Evolutionary conservation across 495 filamentous ascomycete genomes (phyloP), one percentile per base, ranked within the genome.

Genomic region (Lasiosphaeriaceae sp.): DNA sequence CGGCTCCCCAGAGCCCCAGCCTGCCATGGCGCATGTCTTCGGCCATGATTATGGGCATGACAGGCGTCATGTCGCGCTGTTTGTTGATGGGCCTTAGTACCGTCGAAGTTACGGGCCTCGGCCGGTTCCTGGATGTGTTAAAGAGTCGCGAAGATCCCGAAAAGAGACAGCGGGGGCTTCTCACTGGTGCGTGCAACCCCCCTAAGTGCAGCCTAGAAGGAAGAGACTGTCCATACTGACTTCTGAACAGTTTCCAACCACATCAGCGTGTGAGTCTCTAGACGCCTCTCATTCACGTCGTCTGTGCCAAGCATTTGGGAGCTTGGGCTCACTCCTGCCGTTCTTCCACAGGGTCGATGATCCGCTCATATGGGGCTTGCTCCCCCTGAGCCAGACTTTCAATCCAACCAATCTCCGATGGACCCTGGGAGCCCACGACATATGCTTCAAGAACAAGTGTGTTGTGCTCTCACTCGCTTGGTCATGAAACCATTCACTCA

Each of bases 371-470:
- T 98, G 92, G 91, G 93, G 92, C 35, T 77, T 90, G 16, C 77
- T 98, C 8, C 94, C 94, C 4, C 68, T 86, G 21, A 74, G 79
- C 43, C 88, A 92, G 60, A 70, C 80, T 51, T 84, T 88, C 61
- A 79, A 84, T 47, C 85, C 87, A 1, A 81, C 79, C 62, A 90
- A 91, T 66, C 82, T 89, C 59, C 80, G 94, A 63, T 96, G 93
- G 90, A 82, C 83, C 4, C 78, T 97, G 47, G 94, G 89, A 17
- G 93, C 90, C 61, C 88, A 96, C 71, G 94, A 98, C 73, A 90
- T 98, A 50, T 96, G 91, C 69, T 98, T 90, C 69, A 81, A 77
- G 47, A 88, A 86, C 64, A 81, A 76, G 84, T 88, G 65, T 26
- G 69, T 62, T 17, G n/a, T 3, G 44, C 22, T 17, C 24, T 9